Evolutionary conservation across 1,139 yeast genomes (phyloP).

Genomic region (Diutina scorzettiae): DNA sequence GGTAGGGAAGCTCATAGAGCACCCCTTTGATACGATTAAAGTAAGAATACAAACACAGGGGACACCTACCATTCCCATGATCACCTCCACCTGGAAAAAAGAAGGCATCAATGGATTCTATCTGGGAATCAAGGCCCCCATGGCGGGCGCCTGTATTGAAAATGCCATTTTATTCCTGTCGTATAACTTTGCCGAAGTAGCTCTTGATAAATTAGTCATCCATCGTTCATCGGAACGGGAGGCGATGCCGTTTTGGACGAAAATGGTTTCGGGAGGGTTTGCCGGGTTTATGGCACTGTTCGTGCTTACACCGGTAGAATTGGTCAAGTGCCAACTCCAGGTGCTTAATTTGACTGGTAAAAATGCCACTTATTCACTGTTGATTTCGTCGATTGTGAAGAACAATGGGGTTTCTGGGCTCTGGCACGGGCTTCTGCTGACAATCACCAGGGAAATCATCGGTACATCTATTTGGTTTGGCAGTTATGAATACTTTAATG

Average conservation of each 20-base stretch:
- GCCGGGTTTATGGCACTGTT: slow-evolving; percentile 80
- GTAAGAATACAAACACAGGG: slow-evolving; percentile 64
- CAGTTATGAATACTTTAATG: slow-evolving; percentile 43
- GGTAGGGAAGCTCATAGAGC: slow-evolving; percentile 74
- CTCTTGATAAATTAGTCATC: not conserved
- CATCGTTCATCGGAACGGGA: not conserved
- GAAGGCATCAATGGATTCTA: slow-evolving; percentile 52
- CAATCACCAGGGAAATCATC: slow-evolving; percentile 70
- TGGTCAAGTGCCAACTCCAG: slow-evolving; percentile 80
- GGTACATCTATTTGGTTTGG: slow-evolving; percentile 97
- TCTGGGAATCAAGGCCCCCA: slow-evolving; percentile 68
- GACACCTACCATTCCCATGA: slow-evolving; percentile 46
- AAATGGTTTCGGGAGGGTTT: slow-evolving; percentile 49
- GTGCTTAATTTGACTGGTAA: slow-evolving; percentile 39
- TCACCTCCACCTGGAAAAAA: slow-evolving; percentile 40
- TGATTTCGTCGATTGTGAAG: slow-evolving; percentile 32
- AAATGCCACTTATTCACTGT: slow-evolving; percentile 15
- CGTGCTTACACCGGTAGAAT: slow-evolving; percentile 79
- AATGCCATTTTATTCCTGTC: slow-evolving; percentile 62
- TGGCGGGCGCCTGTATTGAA: slow-evolving; percentile 81
- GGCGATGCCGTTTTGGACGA: slow-evolving; percentile 3
- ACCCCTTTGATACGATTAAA: slow-evolving; percentile 87
- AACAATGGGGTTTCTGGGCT: slow-evolving; percentile 43
- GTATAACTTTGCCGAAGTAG: slow-evolving; percentile 31
- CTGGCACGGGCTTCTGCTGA: slow-evolving; percentile 86